These are phyloP conservation scores for Kodamaea arcana DNA, from an alignment of 1,139 yeast genomes.

Conservation along the genomic window DNA sequence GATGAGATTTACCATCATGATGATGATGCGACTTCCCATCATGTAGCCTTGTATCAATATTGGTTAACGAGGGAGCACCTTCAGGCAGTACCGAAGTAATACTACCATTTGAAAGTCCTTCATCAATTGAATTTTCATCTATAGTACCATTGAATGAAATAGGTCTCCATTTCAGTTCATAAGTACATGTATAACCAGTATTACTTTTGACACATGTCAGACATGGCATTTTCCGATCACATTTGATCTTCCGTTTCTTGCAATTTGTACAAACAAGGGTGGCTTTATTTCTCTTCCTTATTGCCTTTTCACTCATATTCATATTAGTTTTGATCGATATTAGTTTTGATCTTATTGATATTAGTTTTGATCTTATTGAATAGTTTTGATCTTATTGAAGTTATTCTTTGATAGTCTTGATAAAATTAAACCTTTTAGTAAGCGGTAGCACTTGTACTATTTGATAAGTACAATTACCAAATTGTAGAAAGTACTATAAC, in stretches of 20 bases:
- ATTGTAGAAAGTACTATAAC: no score
- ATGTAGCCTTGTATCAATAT: neutral
- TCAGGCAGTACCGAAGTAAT: constrained; percentile 1
- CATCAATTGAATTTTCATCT: constrained; percentile 4
- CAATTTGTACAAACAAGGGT: constrained; percentile 27
- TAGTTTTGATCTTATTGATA: no score
- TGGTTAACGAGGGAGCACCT: neutral
- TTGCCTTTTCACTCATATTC: constrained; percentile 3
- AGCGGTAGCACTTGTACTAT: no score
- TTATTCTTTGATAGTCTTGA: no score
- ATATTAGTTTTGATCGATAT: no score
- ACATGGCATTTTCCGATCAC: constrained; percentile 27
- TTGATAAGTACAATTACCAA: no score
- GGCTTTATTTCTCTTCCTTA: constrained; percentile 24
- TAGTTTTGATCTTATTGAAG: no score
- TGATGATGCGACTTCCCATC: no score
- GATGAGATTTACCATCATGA: no score
- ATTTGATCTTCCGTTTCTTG: constrained; percentile 26
- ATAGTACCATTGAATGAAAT: constrained; percentile 5
- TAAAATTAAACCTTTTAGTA: no score
- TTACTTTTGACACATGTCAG: constrained; percentile 23
- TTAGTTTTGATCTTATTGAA: no score
- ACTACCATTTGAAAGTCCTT: constrained; percentile 5
- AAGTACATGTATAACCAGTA: constrained; percentile 15
- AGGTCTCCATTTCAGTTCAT: constrained; percentile 14